Evolutionary conservation across 495 filamentous ascomycete species (phyloP), one percentile per base, ranked within the genome.

Genomic region (Hypomontagnella monticulosa): DNA sequence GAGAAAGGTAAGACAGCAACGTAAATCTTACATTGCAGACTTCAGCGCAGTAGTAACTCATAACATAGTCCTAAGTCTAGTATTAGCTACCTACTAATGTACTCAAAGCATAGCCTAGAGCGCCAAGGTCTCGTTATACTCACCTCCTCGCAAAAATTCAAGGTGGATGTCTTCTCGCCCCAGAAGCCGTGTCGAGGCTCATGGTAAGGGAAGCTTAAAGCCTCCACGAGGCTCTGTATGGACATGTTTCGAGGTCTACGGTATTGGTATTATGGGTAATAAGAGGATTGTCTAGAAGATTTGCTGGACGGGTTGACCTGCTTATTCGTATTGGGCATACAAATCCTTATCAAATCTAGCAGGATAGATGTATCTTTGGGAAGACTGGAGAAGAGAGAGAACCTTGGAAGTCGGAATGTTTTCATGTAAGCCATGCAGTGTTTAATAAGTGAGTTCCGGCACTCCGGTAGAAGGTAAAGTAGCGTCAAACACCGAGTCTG

Each of bases 101-200:
- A 27, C 6, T 27, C 23, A 27, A 27, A 27, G 2, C 23, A 27
- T 27, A 6, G 23, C 23, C 6, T 6, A 6, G 23, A 27, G 23
- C 23, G 23, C 3, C 23, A 27, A 27, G 23, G 23, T 27, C 23
- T 3, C 23, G 23, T 3, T 27, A 27, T 4, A 55, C 77, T 57
- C 76, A 92, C 91, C 85, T 96, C 93, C 85, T 96, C 93, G 73
- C 93, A 96, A 88, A 92, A 97, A 68, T 97, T 95, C 57, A 97
- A 71, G 0, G 93, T 97, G 15, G 92, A 93, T 0, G 92, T 97
- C 40, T 95, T 90, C 34, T 92, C 88, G 10, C 82, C 85, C 93
- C 93, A 97, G 74, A 87, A 91, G 27, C 93, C 93, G 50, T 85
- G 80, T 7, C 86, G 80, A 43, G 84, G 67, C 55, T 81, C 83